phyloP scores from a whole-genome alignment of 768 basidiomycete species.

The Infundibulicybe gibba region DNA sequence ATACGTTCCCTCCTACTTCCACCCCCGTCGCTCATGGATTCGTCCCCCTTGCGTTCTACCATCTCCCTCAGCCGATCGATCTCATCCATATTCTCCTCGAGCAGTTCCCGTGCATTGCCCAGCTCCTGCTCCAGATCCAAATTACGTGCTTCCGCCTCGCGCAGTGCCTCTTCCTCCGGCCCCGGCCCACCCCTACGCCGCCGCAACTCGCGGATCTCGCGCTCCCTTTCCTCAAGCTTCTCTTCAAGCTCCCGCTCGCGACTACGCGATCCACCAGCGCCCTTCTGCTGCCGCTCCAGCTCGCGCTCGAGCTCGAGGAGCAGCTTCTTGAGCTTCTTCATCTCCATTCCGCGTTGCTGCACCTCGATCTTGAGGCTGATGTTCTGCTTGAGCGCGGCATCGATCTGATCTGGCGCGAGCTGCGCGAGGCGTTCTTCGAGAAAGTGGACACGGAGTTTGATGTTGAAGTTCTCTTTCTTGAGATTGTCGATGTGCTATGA shows the following conservation, averaged over 20 bases:
- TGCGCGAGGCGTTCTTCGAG: conserved; percentile 89
- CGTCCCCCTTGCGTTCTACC: conserved; percentile 53
- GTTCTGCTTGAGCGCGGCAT: conserved; percentile 89
- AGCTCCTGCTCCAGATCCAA: conserved; percentile 71
- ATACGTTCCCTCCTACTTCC: conserved; percentile 38
- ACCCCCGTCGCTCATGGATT: conserved; percentile 32
- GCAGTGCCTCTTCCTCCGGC: conserved; percentile 43
- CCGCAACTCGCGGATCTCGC: conserved; percentile 63
- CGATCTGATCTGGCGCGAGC: conserved; percentile 89
- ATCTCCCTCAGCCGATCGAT: conserved; percentile 69
- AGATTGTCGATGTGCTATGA: conserved; percentile 87
- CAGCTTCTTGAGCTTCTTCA: conserved; percentile 90
- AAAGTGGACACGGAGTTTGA: conserved; percentile 95
- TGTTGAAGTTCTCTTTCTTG: conserved; percentile 96
- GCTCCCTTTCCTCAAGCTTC: conserved; percentile 68
- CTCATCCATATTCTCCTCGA: conserved; percentile 84
- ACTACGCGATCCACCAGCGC: conserved; percentile 33
- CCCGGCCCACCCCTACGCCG: conserved; percentile 25
- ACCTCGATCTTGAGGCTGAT: conserved; percentile 92
- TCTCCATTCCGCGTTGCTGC: conserved; percentile 83
- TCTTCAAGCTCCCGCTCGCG: conserved; percentile 77
- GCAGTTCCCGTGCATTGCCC: conserved; percentile 60
- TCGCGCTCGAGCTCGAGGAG: conserved; percentile 82
- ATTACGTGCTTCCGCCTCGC: conserved; percentile 58
- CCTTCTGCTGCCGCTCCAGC: conserved; percentile 63